A percentile compares a stretch with the other conserved stretches of the same genome.
Evolutionary conservation across 1,139 yeast genomes (phyloP).

Genomic region (Taphrina confusa): DNA sequence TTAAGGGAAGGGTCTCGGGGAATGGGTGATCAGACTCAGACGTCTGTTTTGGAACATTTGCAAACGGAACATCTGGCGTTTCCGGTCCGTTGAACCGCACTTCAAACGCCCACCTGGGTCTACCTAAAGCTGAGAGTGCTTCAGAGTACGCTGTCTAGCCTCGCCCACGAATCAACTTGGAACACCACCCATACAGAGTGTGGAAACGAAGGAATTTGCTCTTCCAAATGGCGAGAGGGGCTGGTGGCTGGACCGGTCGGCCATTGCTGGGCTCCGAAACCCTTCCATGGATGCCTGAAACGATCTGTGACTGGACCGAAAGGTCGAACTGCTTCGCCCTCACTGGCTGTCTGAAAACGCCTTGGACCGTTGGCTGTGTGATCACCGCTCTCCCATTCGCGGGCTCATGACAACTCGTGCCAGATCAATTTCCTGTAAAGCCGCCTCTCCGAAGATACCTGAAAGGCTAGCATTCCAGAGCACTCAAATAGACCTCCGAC

Average conservation of each 20-base stretch:
- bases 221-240: background rate
- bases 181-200: background rate
- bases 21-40: conserved; percentile 5
- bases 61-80: conserved; percentile 24
- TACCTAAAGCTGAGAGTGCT: too few species aligned
- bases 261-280: background rate
- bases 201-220: too few species aligned
- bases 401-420: too few species aligned
- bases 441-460: too few species aligned
- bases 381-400: too few species aligned
- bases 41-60: conserved; percentile 17
- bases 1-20: conserved; percentile 14
- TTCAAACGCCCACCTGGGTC: conserved; percentile 9
- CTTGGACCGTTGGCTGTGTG: background rate
- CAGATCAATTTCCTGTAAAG: too few species aligned
- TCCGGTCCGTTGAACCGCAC: conserved; percentile 16
- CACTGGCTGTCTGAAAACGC: background rate
- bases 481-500: too few species aligned
- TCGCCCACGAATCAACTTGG: conserved; percentile 5
- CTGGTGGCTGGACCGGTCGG: conserved; percentile 9
- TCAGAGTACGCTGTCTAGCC: background rate
- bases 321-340: background rate
- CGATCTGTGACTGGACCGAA: background rate
- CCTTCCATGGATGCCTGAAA: background rate
- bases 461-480: too few species aligned